Base-by-base conservation (phyloP, 2,329 filamentous ascomycete species). In the Botrytis fabae region DNA sequence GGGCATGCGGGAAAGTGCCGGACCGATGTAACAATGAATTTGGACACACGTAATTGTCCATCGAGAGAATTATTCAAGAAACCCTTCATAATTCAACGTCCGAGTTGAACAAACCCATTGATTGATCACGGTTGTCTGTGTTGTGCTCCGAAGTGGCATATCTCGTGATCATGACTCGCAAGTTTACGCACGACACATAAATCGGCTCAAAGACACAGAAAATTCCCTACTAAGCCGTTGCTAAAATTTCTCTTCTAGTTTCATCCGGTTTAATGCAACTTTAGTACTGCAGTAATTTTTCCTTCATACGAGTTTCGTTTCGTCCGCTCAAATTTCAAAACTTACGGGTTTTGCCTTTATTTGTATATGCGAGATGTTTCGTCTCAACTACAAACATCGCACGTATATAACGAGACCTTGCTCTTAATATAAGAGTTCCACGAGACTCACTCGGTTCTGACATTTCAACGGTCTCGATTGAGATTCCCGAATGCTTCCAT, bases 371-470 rank as follows among this genome's bases (percentile, higher is more conserved):
- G 4, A 28, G 32, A 14, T 54, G 25, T 28, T 28, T 68, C 64
- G 25, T 68, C 64, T 54, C 14, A 54, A 54, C 35, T 28, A n/a
- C 35, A n/a, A 42, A 54, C 25, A 68, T 25, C 25, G 16, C 32
- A 54, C n/a, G 40, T 51, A 40, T 40, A 40, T 54, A 68, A 22
- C 32, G 38, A 40, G 64, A 68, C 46, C 64, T 68, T 68, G 32
- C 64, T 20, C 46, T 54, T 54, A 28, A 54, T 42, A 54, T n/a
- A 46, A 32, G n/a, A 22, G 1, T 4, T 8, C 46, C 35, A 54
- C 25, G 20, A 25, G 16, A 28, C 25, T 66, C 18, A 35, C 16
- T 66, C 25, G 16, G 25, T 63, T 44, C 61, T 20, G 61, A 35
- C 35, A 20, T 51, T 25, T 54, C 46, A 28, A 40, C 35, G 35